Conservation (phyloP, 164 flowering plant genomes). For the Berberis thunbergii region DNA sequence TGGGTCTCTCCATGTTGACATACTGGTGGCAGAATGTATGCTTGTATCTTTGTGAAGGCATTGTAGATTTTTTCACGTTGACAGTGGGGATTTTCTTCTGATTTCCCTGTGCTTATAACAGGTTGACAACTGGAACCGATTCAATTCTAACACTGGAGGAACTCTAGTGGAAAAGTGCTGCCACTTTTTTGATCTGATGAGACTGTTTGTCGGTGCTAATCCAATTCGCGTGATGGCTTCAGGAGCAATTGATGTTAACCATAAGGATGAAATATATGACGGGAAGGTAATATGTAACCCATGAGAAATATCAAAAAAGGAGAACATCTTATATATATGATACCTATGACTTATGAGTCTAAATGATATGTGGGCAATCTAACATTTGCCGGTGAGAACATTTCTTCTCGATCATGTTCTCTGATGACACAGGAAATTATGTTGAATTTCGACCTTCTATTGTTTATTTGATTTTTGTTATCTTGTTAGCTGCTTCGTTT, state of each 20-base stretch:
- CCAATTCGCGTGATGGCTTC: conserved; percentile 98
- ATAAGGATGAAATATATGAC: conserved; percentile 90
- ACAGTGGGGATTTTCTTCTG: neutral
- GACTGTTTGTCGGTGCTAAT: conserved; percentile 71
- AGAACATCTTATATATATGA: too few relatives aligned
- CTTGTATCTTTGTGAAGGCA: neutral
- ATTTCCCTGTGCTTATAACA: conserved; percentile 17
- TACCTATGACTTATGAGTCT: too few relatives aligned
- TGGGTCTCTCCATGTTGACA: neutral
- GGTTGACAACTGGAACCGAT: conserved; percentile 95
- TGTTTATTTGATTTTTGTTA: too few relatives aligned
- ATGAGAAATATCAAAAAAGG: too few relatives aligned
- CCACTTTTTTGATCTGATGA: conserved; percentile 97
- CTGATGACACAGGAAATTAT: too few relatives aligned
- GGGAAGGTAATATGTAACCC: conserved; percentile 47
- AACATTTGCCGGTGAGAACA: too few relatives aligned
- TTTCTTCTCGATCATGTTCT: too few relatives aligned
- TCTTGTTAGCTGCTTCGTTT: too few relatives aligned
- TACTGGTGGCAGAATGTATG: too few relatives aligned
- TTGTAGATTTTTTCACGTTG: neutral
- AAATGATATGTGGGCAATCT: too few relatives aligned
- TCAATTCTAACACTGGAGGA: conserved; percentile 84
- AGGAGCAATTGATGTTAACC: conserved; percentile 91
- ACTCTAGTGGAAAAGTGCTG: conserved; percentile 98
- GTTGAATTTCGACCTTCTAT: too few relatives aligned